A percentile compares a stretch with the other conserved stretches of the same genome.
phyloP scores from a whole-genome alignment of 2,329 filamentous ascomycete genomes.

The Cercospora nicotianae region DNA sequence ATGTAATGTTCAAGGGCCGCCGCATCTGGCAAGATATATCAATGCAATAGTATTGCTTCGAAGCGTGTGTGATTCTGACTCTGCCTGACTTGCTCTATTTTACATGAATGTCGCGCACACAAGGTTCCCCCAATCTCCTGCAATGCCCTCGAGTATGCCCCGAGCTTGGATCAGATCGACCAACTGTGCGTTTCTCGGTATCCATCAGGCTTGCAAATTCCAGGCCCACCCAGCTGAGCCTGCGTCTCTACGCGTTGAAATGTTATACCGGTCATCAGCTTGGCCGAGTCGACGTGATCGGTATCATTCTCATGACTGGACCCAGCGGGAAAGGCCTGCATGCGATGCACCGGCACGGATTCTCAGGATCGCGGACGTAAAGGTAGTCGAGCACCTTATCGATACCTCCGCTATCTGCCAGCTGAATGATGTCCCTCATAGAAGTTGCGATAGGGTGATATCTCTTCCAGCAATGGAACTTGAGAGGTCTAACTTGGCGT shows the following conservation, averaged over 20 bases:
- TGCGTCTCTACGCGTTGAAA: neutral
- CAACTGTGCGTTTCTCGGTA: neutral
- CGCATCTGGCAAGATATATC: neutral
- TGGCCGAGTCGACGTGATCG: neutral
- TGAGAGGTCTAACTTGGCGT: neutral
- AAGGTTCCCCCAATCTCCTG: neutral
- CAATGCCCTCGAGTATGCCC: neutral
- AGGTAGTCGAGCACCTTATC: neutral
- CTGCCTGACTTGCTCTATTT: neutral
- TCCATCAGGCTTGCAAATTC: neutral
- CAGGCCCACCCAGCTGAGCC: neutral
- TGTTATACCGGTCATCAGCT: neutral
- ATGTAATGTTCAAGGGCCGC: neutral
- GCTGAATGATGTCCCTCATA: neutral
- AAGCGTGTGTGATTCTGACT: neutral
- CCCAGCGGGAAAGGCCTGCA: neutral
- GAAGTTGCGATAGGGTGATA: neutral
- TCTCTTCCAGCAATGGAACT: neutral
- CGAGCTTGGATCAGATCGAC: neutral
- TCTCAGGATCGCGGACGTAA: neutral
- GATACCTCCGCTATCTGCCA: neutral
- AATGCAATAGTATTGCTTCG: neutral
- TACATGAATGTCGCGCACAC: neutral
- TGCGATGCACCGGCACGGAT: neutral
- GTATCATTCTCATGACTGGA: neutral